phyloP scores from a whole-genome alignment of 169 alveolate species.

The Cryptosporidium sp. region DNA sequence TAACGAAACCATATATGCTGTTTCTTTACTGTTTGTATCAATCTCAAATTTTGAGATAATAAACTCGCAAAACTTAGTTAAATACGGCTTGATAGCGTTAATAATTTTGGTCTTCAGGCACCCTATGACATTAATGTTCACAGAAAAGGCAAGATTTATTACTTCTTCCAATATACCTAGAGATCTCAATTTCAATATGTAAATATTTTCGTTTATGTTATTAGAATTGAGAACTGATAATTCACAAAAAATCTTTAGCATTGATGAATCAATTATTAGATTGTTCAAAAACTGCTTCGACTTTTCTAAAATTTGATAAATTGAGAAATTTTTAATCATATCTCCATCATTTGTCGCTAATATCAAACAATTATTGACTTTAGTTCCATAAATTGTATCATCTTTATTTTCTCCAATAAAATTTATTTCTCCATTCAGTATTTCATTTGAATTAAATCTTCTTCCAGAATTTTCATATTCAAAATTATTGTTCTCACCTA shows the following conservation, averaged over 20 bases:
- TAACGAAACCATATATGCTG: constrained; percentile 5
- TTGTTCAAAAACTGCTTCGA: not conserved
- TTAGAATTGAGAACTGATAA: not conserved
- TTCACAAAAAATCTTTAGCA: constrained; percentile 24
- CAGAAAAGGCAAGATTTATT: constrained; percentile 34
- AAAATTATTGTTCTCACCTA: not conserved
- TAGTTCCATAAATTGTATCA: not conserved
- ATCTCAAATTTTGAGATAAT: constrained; percentile 21
- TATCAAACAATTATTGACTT: not conserved
- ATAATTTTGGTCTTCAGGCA: constrained; percentile 11
- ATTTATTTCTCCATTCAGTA: not conserved
- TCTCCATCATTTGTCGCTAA: not conserved
- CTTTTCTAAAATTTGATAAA: constrained; percentile 4
- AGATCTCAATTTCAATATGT: constrained; percentile 1
- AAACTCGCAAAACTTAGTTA: constrained; percentile 40
- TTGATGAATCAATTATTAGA: constrained; percentile 32
- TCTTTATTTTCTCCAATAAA: not conserved
- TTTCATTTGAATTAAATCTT: not conserved
- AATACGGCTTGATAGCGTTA: not conserved
- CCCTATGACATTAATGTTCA: constrained; percentile 1
- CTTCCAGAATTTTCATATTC: not conserved
- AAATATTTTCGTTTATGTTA: not conserved
- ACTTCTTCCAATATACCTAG: constrained; percentile 37
- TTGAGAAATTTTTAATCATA: not conserved
- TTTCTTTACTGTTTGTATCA: not conserved